These are phyloP conservation scores for Diaporthe sp. DNA, from an alignment of 2,329 filamentous ascomycete genomes.

Conservation along the genomic window DNA sequence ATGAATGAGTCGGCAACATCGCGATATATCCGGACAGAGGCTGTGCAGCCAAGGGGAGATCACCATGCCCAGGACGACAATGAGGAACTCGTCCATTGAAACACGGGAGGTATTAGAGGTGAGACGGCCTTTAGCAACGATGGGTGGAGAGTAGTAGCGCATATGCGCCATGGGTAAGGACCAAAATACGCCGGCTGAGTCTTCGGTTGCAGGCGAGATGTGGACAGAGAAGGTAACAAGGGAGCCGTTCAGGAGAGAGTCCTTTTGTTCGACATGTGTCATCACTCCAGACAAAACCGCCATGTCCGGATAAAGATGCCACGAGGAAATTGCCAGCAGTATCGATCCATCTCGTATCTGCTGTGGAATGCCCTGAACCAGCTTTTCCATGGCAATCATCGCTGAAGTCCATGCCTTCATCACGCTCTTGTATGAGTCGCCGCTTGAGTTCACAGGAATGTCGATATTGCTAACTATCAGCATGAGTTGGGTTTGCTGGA, in stretches of 20 bases:
- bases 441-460: slow-evolving; percentile 44
- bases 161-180: background rate
- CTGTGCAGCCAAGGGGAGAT: background rate
- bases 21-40: background rate
- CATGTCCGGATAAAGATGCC: slow-evolving; percentile 55
- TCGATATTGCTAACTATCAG: slow-evolving; percentile 50
- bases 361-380: slow-evolving; percentile 49
- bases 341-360: slow-evolving; percentile 45
- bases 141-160: background rate
- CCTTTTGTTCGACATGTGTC: background rate
- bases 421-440: slow-evolving; percentile 48
- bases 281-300: background rate
- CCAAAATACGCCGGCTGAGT: background rate
- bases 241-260: background rate
- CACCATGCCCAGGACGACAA: background rate
- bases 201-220: background rate
- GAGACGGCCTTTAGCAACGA: background rate
- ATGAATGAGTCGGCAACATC: background rate
- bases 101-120: background rate
- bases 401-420: slow-evolving; percentile 48
- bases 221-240: background rate
- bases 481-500: slow-evolving; percentile 47
- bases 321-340: slow-evolving; percentile 50
- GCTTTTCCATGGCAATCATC: slow-evolving; percentile 47
- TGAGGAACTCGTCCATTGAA: background rate